Evolutionary conservation across 768 basidiomycete species (phyloP).

Genomic region (Botryobasidium botryosum): DNA sequence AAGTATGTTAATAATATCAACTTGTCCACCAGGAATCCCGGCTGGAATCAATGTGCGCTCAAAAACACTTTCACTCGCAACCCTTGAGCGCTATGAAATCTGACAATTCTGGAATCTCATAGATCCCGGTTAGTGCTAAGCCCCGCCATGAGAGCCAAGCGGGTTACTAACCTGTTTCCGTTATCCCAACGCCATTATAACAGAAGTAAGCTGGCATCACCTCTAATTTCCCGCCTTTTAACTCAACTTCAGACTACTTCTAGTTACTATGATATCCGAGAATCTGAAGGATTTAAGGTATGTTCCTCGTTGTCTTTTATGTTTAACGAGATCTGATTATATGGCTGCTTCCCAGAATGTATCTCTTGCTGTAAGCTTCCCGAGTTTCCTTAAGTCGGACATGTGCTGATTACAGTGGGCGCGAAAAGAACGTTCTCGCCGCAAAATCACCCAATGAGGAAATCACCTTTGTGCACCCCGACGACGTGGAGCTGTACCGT

Average conservation of each 20-base stretch:
- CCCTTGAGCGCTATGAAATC: no score
- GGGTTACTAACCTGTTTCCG: background rate
- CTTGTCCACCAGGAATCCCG: slow-evolving; percentile 44
- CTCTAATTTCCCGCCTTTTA: background rate
- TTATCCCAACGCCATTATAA: background rate
- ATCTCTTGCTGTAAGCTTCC: slow-evolving; percentile 44
- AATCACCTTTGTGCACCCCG: slow-evolving; percentile 66
- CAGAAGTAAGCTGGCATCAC: slow-evolving; percentile 10
- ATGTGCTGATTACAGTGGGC: no score
- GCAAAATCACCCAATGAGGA: slow-evolving; percentile 83
- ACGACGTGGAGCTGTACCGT: slow-evolving; percentile 57
- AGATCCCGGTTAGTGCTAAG: slow-evolving; percentile 42
- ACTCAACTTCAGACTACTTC: background rate
- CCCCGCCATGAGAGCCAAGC: background rate
- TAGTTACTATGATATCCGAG: slow-evolving; percentile 74
- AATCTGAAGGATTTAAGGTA: slow-evolving; percentile 59
- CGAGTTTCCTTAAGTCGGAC: background rate
- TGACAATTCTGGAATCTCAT: no score
- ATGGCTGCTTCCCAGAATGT: slow-evolving; percentile 33
- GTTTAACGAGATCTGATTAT: background rate
- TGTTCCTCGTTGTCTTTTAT: slow-evolving; percentile 4
- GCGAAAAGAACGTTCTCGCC: slow-evolving; percentile 55
- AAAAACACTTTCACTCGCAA: no score
- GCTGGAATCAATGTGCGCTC: slow-evolving; percentile 67
- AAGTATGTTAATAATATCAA: slow-evolving; percentile 3